These are phyloP conservation scores for Crithidia brevicula DNA, from an alignment of 208 protist species.

Conservation along the genomic window DNA sequence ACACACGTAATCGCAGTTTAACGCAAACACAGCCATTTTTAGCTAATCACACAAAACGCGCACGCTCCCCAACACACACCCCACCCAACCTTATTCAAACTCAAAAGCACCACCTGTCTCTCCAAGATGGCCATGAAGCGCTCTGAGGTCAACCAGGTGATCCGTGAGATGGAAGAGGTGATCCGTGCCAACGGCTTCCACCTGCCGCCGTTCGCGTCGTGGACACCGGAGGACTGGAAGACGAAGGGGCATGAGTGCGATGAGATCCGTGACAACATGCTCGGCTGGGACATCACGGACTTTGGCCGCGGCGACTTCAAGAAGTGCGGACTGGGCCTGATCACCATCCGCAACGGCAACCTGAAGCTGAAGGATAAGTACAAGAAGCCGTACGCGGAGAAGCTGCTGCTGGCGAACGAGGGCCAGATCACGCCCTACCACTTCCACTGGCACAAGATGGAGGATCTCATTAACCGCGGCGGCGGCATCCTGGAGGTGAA, in stretches of 20 bases:
- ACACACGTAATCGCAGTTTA: not conserved
- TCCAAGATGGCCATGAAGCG: slow-evolving; percentile 12
- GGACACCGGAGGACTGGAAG: slow-evolving; percentile 15
- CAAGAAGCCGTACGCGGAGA: slow-evolving; percentile 5
- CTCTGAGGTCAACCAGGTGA: slow-evolving; percentile 25
- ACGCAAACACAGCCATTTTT: slow-evolving; percentile 16
- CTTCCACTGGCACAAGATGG: slow-evolving; percentile 24
- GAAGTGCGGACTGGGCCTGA: slow-evolving; percentile 17
- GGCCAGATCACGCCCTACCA: slow-evolving; percentile 21
- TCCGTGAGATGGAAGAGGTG: slow-evolving; percentile 29
- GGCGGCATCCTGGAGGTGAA: slow-evolving; percentile 16
- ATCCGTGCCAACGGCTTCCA: slow-evolving; percentile 17
- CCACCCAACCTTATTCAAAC: not conserved
- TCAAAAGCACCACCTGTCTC: not conserved
- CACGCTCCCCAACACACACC: not conserved
- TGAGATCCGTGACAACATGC: slow-evolving; percentile 16
- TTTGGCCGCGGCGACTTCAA: slow-evolving; percentile 23
- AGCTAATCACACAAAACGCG: not conserved
- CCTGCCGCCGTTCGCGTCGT: slow-evolving; percentile 29
- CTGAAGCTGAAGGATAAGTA: slow-evolving; percentile 6
- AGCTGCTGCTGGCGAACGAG: slow-evolving; percentile 20
- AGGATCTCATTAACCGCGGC: slow-evolving; percentile 29
- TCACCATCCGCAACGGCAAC: slow-evolving; percentile 21
- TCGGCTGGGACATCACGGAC: slow-evolving; percentile 28
- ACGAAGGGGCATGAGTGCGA: slow-evolving; percentile 11